phyloP scores from a whole-genome alignment of 1,139 yeast species.

The Nakaseomyces sp. region DNA sequence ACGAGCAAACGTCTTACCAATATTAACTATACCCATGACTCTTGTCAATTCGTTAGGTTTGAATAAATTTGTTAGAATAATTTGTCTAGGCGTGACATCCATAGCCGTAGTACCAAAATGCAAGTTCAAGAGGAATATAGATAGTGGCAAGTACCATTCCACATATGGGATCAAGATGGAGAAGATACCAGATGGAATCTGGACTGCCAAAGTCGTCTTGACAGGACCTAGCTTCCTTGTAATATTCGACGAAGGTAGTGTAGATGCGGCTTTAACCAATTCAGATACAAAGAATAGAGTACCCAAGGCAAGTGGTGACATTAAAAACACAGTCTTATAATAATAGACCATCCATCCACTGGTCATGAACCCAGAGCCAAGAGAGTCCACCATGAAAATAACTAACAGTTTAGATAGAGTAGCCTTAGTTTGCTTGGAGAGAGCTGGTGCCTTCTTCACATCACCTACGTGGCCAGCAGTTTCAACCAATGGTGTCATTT shows the following conservation, averaged over 20 bases:
- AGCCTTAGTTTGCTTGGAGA: constrained; percentile 28
- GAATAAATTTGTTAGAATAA: constrained; percentile 61
- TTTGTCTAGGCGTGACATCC: constrained; percentile 90
- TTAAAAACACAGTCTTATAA: constrained; percentile 36
- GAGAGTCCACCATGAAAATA: constrained; percentile 63
- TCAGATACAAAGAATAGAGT: constrained; percentile 54
- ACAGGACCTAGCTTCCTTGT: constrained; percentile 70
- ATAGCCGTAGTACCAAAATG: constrained; percentile 48
- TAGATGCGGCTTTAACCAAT: constrained; percentile 50
- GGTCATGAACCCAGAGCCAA: constrained; percentile 84
- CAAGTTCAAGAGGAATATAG: constrained; percentile 25
- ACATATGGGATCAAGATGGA: constrained; percentile 47
- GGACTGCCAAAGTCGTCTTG: constrained; percentile 64
- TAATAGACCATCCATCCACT: constrained; percentile 82
- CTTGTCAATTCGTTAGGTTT: constrained; percentile 55
- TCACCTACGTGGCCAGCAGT: constrained; percentile 6
- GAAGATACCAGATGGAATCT: constrained; percentile 67
- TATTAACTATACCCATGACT: constrained; percentile 78
- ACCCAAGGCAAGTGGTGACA: constrained; percentile 35
- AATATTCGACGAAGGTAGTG: constrained; percentile 55
- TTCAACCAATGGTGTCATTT: constrained; percentile 21
- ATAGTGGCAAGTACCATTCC: constrained; percentile 20
- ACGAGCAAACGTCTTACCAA: constrained; percentile 77
- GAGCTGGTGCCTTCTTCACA: constrained; percentile 4
- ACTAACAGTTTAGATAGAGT: constrained; percentile 36